These are phyloP conservation scores for Spiraea crenata DNA, from an alignment of 331 rosid genomes.

Conservation along the genomic window DNA sequence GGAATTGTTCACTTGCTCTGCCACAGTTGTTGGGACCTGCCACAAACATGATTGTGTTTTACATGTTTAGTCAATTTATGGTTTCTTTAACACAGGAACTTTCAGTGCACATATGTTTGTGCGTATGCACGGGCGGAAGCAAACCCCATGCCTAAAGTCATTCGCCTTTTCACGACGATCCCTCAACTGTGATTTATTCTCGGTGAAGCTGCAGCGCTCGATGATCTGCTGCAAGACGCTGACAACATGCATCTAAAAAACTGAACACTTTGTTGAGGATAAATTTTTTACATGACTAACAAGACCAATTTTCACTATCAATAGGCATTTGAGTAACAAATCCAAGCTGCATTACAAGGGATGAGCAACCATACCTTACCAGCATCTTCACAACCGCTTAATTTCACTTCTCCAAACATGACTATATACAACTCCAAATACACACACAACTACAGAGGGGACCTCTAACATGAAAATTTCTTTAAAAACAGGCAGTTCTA, in stretches of 20 bases:
- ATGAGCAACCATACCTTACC: neutral
- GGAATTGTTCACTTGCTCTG: neutral
- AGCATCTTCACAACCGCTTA: neutral
- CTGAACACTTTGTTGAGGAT: neutral
- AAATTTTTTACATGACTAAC: no score
- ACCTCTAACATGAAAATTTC: neutral
- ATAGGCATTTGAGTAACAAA: neutral
- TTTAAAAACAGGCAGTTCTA: neutral
- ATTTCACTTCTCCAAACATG: neutral
- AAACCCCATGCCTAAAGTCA: neutral
- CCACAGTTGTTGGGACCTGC: neutral
- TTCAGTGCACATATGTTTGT: no score
- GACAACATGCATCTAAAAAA: neutral
- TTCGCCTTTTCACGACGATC: conserved; percentile 5
- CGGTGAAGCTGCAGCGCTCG: neutral
- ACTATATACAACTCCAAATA: neutral
- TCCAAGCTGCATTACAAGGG: neutral
- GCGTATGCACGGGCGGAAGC: neutral
- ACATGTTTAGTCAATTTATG: neutral
- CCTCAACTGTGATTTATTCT: neutral
- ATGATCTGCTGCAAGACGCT: conserved; percentile 7
- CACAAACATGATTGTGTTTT: conserved; percentile 1
- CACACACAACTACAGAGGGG: neutral
- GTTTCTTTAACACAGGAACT: neutral
- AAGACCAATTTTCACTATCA: no score